phyloP scores from a whole-genome alignment of 2,329 filamentous ascomycete species.

The Pestalotiopsis sp. region DNA sequence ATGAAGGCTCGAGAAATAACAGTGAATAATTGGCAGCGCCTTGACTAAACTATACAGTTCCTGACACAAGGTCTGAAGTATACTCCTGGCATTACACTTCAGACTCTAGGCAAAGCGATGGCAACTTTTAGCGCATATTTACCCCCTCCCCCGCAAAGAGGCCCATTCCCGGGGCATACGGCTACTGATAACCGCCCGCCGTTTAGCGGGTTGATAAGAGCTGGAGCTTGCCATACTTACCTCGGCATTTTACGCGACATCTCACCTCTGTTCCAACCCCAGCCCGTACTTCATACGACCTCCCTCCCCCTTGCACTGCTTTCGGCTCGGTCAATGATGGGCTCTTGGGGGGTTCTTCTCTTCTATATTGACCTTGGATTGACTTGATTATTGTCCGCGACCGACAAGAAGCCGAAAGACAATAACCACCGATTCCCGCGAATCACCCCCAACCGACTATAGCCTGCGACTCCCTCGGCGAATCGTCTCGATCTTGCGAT shows the following conservation, averaged over 20 bases:
- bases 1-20: not conserved
- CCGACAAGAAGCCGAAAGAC: not conserved
- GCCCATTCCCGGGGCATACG: conserved; percentile 1
- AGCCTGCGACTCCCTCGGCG: not conserved
- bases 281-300: not conserved
- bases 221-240: not conserved
- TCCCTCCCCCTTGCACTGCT: not conserved
- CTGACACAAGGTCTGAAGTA: no score
- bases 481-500: not conserved
- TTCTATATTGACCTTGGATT: not conserved
- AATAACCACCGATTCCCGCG: no score
- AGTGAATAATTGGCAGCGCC: no score
- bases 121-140: not conserved
- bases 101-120: not conserved
- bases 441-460: not conserved
- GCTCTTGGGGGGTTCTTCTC: not conserved
- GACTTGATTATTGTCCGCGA: not conserved
- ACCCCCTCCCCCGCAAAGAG: conserved; percentile 12
- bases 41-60: no score
- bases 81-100: not conserved
- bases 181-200: conserved; percentile 10
- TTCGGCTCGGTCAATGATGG: not conserved
- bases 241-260: not conserved
- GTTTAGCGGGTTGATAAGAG: not conserved
- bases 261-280: not conserved